Percentiles rank a stretch among this genome's conserved stretches.
Evolutionary conservation across 2,329 filamentous ascomycete genomes (phyloP).

Genomic region (Purpureocillium takamizusanense): DNA sequence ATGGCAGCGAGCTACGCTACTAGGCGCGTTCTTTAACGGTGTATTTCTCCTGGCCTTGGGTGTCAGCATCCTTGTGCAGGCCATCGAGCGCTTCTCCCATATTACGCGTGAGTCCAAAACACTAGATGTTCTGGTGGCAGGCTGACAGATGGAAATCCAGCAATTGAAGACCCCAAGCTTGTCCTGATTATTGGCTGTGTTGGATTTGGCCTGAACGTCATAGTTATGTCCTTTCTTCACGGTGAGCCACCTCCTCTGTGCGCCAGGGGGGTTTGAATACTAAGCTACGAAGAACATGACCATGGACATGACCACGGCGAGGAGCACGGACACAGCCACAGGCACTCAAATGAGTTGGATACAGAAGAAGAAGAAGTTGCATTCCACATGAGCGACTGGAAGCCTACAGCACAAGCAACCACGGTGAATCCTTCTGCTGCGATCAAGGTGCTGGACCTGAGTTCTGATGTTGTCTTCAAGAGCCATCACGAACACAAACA

Average conservation of each 20-base stretch:
- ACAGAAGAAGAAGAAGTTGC: constrained; percentile 6
- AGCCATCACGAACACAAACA: constrained; percentile 43
- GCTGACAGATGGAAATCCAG: constrained; percentile 25
- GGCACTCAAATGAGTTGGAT: constrained; percentile 12
- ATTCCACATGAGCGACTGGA: constrained; percentile 4
- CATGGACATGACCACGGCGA: constrained; percentile 15
- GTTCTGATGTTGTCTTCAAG: not conserved
- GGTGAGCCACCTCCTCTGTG: constrained; percentile 27
- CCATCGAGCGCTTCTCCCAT: constrained; percentile 59
- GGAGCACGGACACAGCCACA: constrained; percentile 9
- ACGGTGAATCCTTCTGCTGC: no score
- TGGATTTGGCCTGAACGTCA: constrained; percentile 57
- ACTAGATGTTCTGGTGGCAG: constrained; percentile 1
- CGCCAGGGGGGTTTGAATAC: not conserved
- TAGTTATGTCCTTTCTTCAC: constrained; percentile 58
- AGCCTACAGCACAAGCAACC: not conserved
- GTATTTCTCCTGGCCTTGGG: constrained; percentile 64
- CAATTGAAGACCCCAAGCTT: constrained; percentile 53
- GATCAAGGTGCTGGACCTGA: not conserved
- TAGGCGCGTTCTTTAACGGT: constrained; percentile 76
- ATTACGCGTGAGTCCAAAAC: constrained; percentile 35
- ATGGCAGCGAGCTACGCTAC: constrained; percentile 65
- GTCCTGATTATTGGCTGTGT: constrained; percentile 62
- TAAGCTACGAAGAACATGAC: constrained; percentile 24
- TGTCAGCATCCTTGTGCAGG: constrained; percentile 64